Base-by-base conservation (phyloP, 352 stramenopile genomes). In the Phytophthora uliginosa region DNA sequence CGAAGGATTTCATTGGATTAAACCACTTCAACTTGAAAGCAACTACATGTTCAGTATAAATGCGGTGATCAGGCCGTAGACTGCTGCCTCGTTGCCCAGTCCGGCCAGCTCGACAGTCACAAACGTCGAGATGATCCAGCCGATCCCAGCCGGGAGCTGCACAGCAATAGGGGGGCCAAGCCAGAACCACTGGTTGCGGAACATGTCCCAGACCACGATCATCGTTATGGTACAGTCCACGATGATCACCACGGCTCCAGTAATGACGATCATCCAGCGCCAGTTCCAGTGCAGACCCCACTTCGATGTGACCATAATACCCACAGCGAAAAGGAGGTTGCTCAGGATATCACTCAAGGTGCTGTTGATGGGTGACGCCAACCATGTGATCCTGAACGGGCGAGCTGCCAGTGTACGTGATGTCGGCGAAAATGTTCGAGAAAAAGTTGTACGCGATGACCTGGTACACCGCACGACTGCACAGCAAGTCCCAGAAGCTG, bases 371-470 rank as follows among this genome's bases (percentile, higher is more conserved):
- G 76, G 69, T 76, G 36, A 78, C 74, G 5, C 59, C 55, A 6
- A 71, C 74, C 76, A 79, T 83, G 69, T 80, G 72, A 22, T 42
- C 58, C 31, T 74, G 50, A 8, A 83, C 57, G 6, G 77, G 74
- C 1, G 56, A 65, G 20, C 63, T 67, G 24, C 54, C 73, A 1
- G 70, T 81, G 65, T 76, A 79, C 65, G 59, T 58, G 45, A 86
- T 76, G 26, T 48, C 54, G 0, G 55, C 59, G 70, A 88, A 84
- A n/a, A 87, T 57, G 24, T 58, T 61, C 7, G 40, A 38, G 56
- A 84, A 74, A 56, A 89, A 84, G 54, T 74, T 69, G 66, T 76
- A 88, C 13, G 60, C 26, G 28, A 89, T 67, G 53, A 87, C 62
- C 50, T 86, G 78, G 65, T 81, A 84, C 70, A 89, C 65, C 1